These are phyloP conservation scores for Epicoccum sorghinum DNA, from an alignment of 2,329 filamentous ascomycete species.

Conservation along the genomic window DNA sequence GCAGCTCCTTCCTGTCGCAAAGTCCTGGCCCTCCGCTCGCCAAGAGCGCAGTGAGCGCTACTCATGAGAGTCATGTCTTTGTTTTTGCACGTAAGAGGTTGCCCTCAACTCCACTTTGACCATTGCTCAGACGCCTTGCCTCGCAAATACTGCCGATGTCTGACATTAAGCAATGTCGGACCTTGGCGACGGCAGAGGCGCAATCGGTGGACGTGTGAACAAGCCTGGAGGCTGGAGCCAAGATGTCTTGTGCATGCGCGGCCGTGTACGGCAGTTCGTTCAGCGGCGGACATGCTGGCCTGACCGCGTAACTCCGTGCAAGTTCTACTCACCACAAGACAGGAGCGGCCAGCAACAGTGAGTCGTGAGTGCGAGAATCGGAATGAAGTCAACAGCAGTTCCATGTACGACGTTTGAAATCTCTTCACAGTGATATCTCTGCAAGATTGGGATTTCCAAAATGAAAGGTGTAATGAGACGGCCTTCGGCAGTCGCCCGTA, in stretches of 20 bases:
- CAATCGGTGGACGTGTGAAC: conserved; percentile 13
- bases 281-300: background rate
- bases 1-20: conserved; percentile 2
- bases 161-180: conserved; percentile 11
- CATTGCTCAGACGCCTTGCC: conserved; percentile 1
- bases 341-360: no score
- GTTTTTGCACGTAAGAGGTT: conserved; percentile 10
- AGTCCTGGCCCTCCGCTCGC: background rate
- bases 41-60: conserved; percentile 1
- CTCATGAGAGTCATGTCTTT: conserved; percentile 10
- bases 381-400: background rate
- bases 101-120: conserved; percentile 3
- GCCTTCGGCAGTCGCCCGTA: conserved; percentile 12
- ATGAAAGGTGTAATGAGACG: conserved; percentile 12
- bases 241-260: conserved; percentile 14
- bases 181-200: conserved; percentile 16
- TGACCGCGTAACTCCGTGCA: conserved; percentile 2
- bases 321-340: no score
- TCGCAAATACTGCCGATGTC: background rate
- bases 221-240: conserved; percentile 17
- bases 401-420: conserved; percentile 4
- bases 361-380: background rate
- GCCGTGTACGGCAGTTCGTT: conserved; percentile 1
- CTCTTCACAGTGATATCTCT: conserved; percentile 9
- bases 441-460: conserved; percentile 9